phyloP scores from a whole-genome alignment of 2,329 filamentous ascomycete species.

The Daldinia sp. region DNA sequence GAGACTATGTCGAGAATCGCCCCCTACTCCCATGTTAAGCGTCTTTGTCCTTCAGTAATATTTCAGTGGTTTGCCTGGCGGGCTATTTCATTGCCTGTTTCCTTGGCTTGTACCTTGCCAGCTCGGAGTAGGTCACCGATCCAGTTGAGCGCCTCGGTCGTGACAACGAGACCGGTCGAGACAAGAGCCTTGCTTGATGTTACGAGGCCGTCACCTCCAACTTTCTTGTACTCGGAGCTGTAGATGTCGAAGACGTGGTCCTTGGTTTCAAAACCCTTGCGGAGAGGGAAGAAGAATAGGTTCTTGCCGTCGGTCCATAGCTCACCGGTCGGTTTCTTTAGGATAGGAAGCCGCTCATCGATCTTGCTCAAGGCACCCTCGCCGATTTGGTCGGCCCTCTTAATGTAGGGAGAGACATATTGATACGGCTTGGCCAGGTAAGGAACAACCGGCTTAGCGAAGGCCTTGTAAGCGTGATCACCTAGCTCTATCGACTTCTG shows the following conservation, averaged over 20 bases:
- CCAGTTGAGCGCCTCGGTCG: constrained; percentile 73
- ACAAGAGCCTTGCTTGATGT: constrained; percentile 77
- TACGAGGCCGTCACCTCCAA: constrained; percentile 72
- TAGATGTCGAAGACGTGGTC: constrained; percentile 71
- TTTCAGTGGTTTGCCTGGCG: constrained; percentile 44
- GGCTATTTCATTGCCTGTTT: constrained; percentile 63
- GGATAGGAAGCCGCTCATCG: constrained; percentile 76
- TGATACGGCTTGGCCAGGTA: constrained; percentile 83
- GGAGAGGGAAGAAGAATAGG: constrained; percentile 71
- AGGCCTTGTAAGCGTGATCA: constrained; percentile 78
- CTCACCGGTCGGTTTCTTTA: constrained; percentile 81
- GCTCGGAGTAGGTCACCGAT: constrained; percentile 68
- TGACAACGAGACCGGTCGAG: constrained; percentile 74
- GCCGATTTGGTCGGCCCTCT: constrained; percentile 82
- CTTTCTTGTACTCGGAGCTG: constrained; percentile 71
- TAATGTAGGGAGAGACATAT: constrained; percentile 86
- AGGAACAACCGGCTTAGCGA: constrained; percentile 82
- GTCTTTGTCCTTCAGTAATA: neutral
- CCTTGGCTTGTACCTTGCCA: constrained; percentile 73
- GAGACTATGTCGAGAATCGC: constrained; percentile 23
- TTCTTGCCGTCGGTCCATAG: constrained; percentile 73
- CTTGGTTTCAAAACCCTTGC: constrained; percentile 70
- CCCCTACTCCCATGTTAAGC: constrained; percentile 4
- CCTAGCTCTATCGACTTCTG: constrained; percentile 83
- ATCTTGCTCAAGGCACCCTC: constrained; percentile 77